phyloP scores from a whole-genome alignment of 257 asterid species.

The Capsicum rhomboideum region DNA sequence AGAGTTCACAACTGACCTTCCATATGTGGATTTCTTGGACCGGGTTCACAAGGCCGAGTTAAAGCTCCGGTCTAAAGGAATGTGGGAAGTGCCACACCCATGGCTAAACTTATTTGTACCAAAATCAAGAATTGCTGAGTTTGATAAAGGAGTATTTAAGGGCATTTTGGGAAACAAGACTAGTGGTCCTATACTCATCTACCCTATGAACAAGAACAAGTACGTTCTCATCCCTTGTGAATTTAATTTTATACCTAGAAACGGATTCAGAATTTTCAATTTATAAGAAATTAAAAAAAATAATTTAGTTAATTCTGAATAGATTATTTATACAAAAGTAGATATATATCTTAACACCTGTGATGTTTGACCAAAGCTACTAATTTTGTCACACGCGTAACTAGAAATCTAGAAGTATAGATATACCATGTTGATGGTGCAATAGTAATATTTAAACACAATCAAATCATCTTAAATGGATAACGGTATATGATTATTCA shows the following conservation, averaged over 20 bases:
- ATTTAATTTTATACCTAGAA: not conserved
- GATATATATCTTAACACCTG: too few relatives aligned
- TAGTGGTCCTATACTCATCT: conserved; percentile 76
- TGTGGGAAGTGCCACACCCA: conserved; percentile 94
- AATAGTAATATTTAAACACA: too few relatives aligned
- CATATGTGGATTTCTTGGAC: conserved; percentile 64
- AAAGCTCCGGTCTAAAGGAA: conserved; percentile 56
- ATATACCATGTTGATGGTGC: too few relatives aligned
- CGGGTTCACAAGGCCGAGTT: conserved; percentile 87
- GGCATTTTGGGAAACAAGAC: conserved; percentile 63
- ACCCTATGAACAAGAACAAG: conserved; percentile 82
- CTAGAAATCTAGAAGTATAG: not conserved
- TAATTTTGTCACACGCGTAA: not conserved
- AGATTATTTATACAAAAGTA: too few relatives aligned
- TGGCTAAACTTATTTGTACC: conserved; percentile 80
- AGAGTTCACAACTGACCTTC: conserved; percentile 57
- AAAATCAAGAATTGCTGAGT: conserved; percentile 56
- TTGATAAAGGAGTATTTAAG: conserved; percentile 66
- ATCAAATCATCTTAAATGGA: not conserved
- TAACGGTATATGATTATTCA: not conserved
- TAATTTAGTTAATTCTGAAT: too few relatives aligned
- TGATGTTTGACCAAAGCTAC: not conserved
- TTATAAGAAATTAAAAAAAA: not conserved
- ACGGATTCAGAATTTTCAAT: fast-evolving
- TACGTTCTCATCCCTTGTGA: conserved; percentile 13